A percentile compares a stretch with the other conserved stretches of the same genome.
Evolutionary conservation across 164 flowering plant genomes (phyloP).

Genomic region (Vitis riparia): DNA sequence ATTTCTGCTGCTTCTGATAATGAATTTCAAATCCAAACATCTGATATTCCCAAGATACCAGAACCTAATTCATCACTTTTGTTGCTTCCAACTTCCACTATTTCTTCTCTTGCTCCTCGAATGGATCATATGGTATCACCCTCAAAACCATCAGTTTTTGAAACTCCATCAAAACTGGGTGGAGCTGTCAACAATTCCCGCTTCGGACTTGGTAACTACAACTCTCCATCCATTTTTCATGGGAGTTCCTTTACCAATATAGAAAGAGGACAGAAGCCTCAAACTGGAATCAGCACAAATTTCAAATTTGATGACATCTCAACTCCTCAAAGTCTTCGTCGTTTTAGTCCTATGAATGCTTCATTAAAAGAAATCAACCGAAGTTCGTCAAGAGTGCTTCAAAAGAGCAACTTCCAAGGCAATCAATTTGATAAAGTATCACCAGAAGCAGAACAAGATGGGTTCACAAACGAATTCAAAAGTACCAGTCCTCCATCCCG

Average conservation of each 20-base stretch:
- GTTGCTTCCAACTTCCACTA: slow-evolving; percentile 26
- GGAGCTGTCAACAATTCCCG: slow-evolving; percentile 21
- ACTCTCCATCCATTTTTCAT: slow-evolving; percentile 32
- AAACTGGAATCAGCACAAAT: slow-evolving; percentile 20
- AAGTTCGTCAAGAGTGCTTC: slow-evolving; percentile 27
- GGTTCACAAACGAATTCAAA: slow-evolving; percentile 22
- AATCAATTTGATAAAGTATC: slow-evolving; percentile 19
- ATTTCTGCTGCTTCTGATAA: slow-evolving; percentile 14
- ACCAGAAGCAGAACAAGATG: slow-evolving; percentile 32
- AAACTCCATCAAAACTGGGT: slow-evolving; percentile 27
- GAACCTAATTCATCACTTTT: slow-evolving; percentile 32
- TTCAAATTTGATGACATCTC: slow-evolving; percentile 35
- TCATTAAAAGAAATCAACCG: slow-evolving; percentile 33
- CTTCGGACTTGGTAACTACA: slow-evolving; percentile 19
- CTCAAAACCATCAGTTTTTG: slow-evolving; percentile 28
- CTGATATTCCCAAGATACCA: slow-evolving; percentile 24
- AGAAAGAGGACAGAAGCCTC: slow-evolving; percentile 27
- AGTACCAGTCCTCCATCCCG: slow-evolving; percentile 26
- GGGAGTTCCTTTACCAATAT: slow-evolving; percentile 30
- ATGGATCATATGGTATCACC: slow-evolving; percentile 18
- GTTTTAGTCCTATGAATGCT: slow-evolving; percentile 26
- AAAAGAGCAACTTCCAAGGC: slow-evolving; percentile 21
- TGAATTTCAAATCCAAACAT: slow-evolving; percentile 32
- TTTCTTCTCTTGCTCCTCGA: slow-evolving; percentile 31
- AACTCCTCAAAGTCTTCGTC: slow-evolving; percentile 19